A percentile compares a stretch with the other conserved stretches of the same genome.
Conservation (phyloP, 352 stramenopile species). For the Phytophthora fragariae region DNA sequence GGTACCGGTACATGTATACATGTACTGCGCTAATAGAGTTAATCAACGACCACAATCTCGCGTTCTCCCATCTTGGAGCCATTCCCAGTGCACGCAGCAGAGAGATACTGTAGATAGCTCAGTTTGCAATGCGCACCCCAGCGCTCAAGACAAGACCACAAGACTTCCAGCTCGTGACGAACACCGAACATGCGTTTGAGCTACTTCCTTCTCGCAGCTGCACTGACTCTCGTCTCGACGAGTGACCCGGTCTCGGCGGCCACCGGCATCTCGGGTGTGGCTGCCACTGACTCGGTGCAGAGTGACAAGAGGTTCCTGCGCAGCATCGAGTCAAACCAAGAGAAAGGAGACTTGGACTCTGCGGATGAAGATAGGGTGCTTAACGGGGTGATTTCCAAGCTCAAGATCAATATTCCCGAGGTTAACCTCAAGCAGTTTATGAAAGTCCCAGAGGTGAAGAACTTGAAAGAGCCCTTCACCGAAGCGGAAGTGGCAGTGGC, state of each 20-base stretch:
- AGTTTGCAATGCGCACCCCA: background rate
- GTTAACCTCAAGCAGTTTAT: background rate
- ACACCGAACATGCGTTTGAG: background rate
- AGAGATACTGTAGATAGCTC: background rate
- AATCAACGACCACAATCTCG: no score
- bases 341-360: background rate
- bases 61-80: background rate
- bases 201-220: constrained; percentile 2
- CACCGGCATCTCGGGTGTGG: background rate
- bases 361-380: background rate
- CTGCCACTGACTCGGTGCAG: background rate
- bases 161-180: background rate
- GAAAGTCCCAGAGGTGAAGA: background rate
- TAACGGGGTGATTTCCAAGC: background rate
- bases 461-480: no score
- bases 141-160: background rate
- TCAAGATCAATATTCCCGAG: background rate
- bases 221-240: background rate
- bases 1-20: no score
- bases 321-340: background rate
- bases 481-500: no score
- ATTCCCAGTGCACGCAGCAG: background rate
- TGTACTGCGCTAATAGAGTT: no score
- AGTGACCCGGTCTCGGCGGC: background rate
- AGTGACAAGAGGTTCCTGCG: constrained; percentile 3